Evolutionary conservation across 2,329 filamentous ascomycete genomes (phyloP), one percentile per base, ranked within the genome.

Genomic region (Cordyceps tenuipes): DNA sequence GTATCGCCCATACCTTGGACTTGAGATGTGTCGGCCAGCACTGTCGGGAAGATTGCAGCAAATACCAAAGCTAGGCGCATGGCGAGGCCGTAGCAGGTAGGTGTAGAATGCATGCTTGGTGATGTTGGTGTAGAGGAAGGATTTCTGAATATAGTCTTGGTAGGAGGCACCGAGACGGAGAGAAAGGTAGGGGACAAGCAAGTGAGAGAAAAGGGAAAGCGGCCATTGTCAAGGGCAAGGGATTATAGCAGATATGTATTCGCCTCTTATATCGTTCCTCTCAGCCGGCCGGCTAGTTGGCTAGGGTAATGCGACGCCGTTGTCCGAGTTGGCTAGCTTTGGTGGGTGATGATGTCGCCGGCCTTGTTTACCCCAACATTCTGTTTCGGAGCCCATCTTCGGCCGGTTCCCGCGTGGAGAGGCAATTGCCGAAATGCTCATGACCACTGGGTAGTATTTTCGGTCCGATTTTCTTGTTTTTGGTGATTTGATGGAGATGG

Each of bases 211-310:
- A 39, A 46, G 34, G 43, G 23, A 44, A 21, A 26, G 5, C 3
- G 9, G 12, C 5, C 3, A 17, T 26, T 21, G 12, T n/a, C 1
- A 36, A n/a, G 12, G 48, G 26, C n/a, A 44, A 5, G 5, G 56
- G 34, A 15, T 29, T 34, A n/a, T 26, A 26, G 44, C 46, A 46
- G 34, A 48, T 60, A 60, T 60, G 56, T 60, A 56, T 43, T 43
- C 55, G 46, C 31, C 36, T 60, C 55, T n/a, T 48, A 52, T 41
- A 53, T 53, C 19, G 39, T 53, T 41, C 12, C 41, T 58, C 34
- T 23, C 3, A 15, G 7, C 34, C 21, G 12, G 7, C 34, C 21
- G 12, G 34, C 36, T 53, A 9, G 46, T 13, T 15, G 12, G 31
- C 17, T 43, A 15, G 49, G n/a, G 48, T 53, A 53, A 59, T 59